Base-by-base conservation (phyloP, 805 yeast species). In the Kluyveromyces wickerhamii region DNA sequence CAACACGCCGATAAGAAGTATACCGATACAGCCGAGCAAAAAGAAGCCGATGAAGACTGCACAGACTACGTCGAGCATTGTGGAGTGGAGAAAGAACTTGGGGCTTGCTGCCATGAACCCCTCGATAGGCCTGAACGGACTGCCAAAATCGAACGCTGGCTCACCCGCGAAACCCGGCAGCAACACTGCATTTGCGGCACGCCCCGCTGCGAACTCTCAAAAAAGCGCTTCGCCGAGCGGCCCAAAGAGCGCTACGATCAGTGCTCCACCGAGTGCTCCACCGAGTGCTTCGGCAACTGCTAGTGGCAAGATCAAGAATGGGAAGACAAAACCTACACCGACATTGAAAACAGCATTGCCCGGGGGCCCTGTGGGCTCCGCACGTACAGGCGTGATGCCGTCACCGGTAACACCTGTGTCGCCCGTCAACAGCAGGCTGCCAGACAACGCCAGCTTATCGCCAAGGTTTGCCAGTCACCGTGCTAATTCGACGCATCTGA, bases 11-110 rank as follows among this genome's bases (percentile, higher is more conserved):
- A 23, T 48, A 4, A 44, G 51, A 37, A 52, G 45, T 35, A 49
- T 52, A 13, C 47, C 55, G 12, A 48, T 52, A 4, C 45, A 52
- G 4, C 51, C 53, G 36, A 48, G 47, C 32, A 56, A 49, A 35
- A 43, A 44, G 36, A 51, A 49, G 28, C 62, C 63, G 5, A 38
- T 48, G 13, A 52, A 51, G 29, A 44, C 45, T 12, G 43, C 54
- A 8, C 53, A 42, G 15, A 52, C 59, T 1, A 57, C 63, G 4
- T 49, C 51, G 21, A 57, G 58, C 28, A 55, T 59, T n/a, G 62
- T 57, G 1, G 62, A 57, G 32, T 59, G 63, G 63, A 51, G 63
- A 36, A 55, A 49, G 41, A 54, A 43, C 28, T 37, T 59, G 21
- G 62, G 62, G 1, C 51, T 58, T 3, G 42, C 29, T 16, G n/a